Percentiles rank a stretch among this genome's conserved stretches.
Conservation (phyloP, 352 stramenopile species). For the Phytophthora sp. region DNA sequence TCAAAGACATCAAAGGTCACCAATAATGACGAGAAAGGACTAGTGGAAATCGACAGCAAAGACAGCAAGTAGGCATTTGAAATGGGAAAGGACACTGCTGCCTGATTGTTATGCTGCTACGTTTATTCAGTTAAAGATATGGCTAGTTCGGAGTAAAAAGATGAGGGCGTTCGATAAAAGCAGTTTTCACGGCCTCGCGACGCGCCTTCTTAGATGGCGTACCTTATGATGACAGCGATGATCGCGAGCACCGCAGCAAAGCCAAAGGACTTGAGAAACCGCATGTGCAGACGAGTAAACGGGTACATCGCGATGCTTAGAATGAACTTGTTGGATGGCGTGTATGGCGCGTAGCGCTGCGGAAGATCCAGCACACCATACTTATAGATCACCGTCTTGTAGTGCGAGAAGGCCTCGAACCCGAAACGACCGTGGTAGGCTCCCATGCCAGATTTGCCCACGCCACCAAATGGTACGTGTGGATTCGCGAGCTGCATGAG, state of each 20-base stretch:
- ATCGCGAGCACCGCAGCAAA: conserved; percentile 39
- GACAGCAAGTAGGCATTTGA: conserved; percentile 32
- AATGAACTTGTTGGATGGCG: conserved; percentile 37
- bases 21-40: conserved; percentile 30
- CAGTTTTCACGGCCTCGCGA: too few relatives aligned
- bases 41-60: conserved; percentile 23
- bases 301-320: conserved; percentile 53
- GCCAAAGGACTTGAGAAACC: conserved; percentile 37
- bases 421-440: conserved; percentile 82
- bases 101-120: conserved; percentile 9
- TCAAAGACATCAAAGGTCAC: conserved; percentile 27
- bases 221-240: conserved; percentile 36
- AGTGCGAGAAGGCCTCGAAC: conserved; percentile 83
- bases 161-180: too few relatives aligned
- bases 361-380: conserved; percentile 60
- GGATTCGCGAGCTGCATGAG: conserved; percentile 75
- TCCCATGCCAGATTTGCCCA: conserved; percentile 84
- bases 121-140: not conserved
- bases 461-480: conserved; percentile 77
- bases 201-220: conserved; percentile 25
- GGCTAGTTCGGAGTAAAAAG: conserved; percentile 23
- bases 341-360: conserved; percentile 64
- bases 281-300: conserved; percentile 52
- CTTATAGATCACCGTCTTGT: conserved; percentile 75
- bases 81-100: not conserved